Evolutionary conservation across 495 filamentous ascomycete genomes (phyloP), one percentile per base, ranked within the genome.

Genomic region (Jackrogersella multiformis): DNA sequence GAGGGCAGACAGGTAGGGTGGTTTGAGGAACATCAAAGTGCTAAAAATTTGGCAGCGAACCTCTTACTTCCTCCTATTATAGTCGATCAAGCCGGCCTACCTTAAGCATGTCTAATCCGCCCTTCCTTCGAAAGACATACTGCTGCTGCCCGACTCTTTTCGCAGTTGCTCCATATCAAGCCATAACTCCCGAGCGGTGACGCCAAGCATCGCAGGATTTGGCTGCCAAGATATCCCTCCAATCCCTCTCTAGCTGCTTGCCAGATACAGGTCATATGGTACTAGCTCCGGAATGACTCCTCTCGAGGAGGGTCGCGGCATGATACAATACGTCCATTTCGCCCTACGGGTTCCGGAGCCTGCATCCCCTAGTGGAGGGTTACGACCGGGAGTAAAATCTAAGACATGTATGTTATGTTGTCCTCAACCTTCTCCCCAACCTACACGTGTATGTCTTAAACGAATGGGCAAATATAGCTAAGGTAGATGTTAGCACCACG

Each of bases 341-440:
- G 41, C 21, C 61, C 42, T 52, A 52, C 67, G 56, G 67, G 23
- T 57, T 55, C 60, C 56, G 45, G 38, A 65, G 52, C 60, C 67
- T 65, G 56, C 67, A 65, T 70, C 61, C 61, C 61, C 67, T 70
- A 65, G 67, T 64, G 67, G 61, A 64, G 51, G 67, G 52, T 56
- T 65, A 57, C 41, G 52, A 49, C 61, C 38, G 32, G 52, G 67
- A 48, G 61, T 64, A 70, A 56, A 38, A 52, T 34, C 23, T 32
- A 53, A 48, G 49, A 56, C 36, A 61, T 70, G 66, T 64, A 64
- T 56, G 56, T 52, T 53, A 57, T 61, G 66, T 61, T 60, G 53
- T 38, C 23, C 23, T 23, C 41, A 61, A 59, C 61, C 61, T 69
- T 34, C n/a, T 70, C 56, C 1, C n/a, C 15, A 52, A 36, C 34